Evolutionary conservation across 352 stramenopile genomes (phyloP), one percentile per base, ranked within the genome.

Genomic region (Phytophthora cactorum): DNA sequence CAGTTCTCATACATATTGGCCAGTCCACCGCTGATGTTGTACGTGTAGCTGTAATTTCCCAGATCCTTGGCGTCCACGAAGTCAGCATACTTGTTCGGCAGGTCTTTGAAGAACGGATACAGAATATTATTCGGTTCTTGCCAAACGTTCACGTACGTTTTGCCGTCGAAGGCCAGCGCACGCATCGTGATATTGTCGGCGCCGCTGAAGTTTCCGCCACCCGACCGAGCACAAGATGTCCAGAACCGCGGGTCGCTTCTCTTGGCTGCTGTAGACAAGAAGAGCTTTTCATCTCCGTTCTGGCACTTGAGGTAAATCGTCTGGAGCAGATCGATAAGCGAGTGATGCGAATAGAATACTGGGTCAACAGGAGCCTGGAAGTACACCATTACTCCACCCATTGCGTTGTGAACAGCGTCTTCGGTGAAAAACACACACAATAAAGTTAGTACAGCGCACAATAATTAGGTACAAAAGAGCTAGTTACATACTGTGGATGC

Each of bases 251-350:
- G 53, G 27, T 86, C 72, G 9, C 36, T 82, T 25, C n/a, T 52
- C 56, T 83, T 88, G 10, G 66, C 38, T 5, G 10, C 34, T 1
- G 28, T 9, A 15, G 72, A 74, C 7, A 84, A 43, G 12, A 60
- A 54, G 0, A 63, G 36, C 0, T 49, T 63, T 17, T 77, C 74
- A 38, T 49, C 50, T 14, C 75, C 77, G 17, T 71, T 57, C 45
- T 78, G 74, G 38, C 83, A 91, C 39, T 86, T 86, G 66, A 86
- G 71, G 67, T 86, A 88, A 63, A 88, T 80, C 11, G 62, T 74
- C 29, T 81, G 70, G 0, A 88, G 68, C 45, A 79, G 41, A 43
- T 91, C 82, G 9, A 89, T 51, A 10, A 70, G 51, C 10, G 72
- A 61, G 58, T 89, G 78, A 22, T 89, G 80, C 2, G 78, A 74